Base-by-base conservation (phyloP, 202 grass and related monocot species). In the Alloteropsis angusta region DNA sequence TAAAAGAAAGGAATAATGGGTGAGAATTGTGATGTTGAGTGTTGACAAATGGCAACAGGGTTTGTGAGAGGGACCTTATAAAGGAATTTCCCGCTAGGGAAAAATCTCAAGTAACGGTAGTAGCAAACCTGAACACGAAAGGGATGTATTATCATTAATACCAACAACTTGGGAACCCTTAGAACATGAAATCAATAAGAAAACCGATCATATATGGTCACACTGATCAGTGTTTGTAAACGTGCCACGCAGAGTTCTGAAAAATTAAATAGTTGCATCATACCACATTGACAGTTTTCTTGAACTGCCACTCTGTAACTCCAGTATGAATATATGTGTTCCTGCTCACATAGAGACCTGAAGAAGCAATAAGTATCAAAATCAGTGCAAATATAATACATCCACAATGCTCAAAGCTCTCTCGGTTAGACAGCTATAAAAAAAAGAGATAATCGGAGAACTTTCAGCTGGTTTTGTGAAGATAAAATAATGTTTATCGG, bases 241-340 rank as follows among this genome's bases (percentile, higher is more conserved):
- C 54, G 16, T 1, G 10, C 56, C 5, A 77, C 17, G 74, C 69
- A 1, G 21, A 67, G 60, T 17, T 63, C 1, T 22, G 49, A 42
- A 58, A 64, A 59, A 30, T 30, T 2, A 76, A 58, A 25, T 13
- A 58, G 38, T 32, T 26, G 46, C 52, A 91, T 57, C 87, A 89
- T 94, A 97, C 95, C 89, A 94, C 91, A 88, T 94, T 90, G 62
- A 97, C 91, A 83, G 91, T 93, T 85, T 97, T 97, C 84, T 88
- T 97, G 69, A 90, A 89, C 65, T 94, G 89, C 87, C 92, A 97
- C 79, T 97, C 95, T 62, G 91, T 86, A 87, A 90, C 77, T 71
- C 95, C 95, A 39, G 95, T 87, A 83, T 93, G 91, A 81, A 98
- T 94, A 76, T 94, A 94, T 37, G 95, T 98, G 87, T 98, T 98